phyloP scores from a whole-genome alignment of 164 flowering plant genomes.

The Santalum album region DNA sequence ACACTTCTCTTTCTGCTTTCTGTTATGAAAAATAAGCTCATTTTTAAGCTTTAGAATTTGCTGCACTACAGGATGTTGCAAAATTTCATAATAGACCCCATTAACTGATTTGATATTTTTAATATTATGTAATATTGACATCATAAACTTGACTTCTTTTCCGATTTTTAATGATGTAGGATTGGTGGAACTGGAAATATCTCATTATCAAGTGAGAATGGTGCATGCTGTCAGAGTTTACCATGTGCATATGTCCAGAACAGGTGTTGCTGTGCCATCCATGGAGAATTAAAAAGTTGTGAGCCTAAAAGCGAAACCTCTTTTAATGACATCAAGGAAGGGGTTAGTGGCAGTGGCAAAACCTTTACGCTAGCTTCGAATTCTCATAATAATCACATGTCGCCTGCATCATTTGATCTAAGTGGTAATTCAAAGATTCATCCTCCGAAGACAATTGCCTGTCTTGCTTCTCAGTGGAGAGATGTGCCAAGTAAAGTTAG shows the following conservation, averaged over 20 bases:
- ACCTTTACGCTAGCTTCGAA: conserved; percentile 11
- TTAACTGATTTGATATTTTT: not conserved
- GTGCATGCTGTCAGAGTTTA: conserved; percentile 16
- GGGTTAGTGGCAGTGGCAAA: conserved; percentile 7
- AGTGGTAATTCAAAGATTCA: conserved; percentile 14
- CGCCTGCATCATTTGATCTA: conserved; percentile 9
- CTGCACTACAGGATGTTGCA: not conserved
- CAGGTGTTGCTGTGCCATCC: conserved; percentile 23
- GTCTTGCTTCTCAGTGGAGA: conserved; percentile 39
- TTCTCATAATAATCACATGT: conserved; percentile 10
- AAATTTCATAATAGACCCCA: not conserved
- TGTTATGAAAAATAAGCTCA: not conserved
- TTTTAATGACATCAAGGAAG: conserved; percentile 13
- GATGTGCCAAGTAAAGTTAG: conserved; percentile 42
- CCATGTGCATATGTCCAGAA: conserved; percentile 14
- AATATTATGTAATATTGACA: not conserved
- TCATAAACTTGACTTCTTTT: not conserved
- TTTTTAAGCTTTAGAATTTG: not conserved
- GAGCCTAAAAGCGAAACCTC: conserved; percentile 11
- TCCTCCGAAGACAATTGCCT: conserved; percentile 9
- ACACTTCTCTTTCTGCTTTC: not conserved
- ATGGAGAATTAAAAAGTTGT: conserved; percentile 16
- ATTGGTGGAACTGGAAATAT: conserved; percentile 19
- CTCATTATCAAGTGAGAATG: conserved; percentile 13
- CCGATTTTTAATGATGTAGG: conserved; percentile 8